Base-by-base conservation (phyloP, 306 rosid genomes). In the Cucurbita ficifolia region DNA sequence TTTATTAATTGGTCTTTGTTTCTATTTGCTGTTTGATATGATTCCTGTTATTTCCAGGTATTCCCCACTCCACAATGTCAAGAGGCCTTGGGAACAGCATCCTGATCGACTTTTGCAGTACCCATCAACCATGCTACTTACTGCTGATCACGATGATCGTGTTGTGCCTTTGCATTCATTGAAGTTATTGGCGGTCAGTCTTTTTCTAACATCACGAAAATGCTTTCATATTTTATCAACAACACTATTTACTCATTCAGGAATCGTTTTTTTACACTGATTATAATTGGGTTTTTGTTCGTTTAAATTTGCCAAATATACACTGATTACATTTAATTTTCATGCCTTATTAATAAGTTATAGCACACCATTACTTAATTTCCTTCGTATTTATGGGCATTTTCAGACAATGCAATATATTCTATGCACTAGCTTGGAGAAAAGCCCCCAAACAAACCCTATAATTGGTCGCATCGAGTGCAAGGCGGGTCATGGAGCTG, bases 81-180 rank as follows among this genome's bases (percentile, higher is more conserved):
- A 76, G 79, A 87, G 97, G 82, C 97, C 96, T 46, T 94, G 99
- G 99, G 97, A 89, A 54, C 82, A 80, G 40, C 72, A 76, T 77
- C 53, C 86, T 0, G 81, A 67, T 74, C 60, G 76, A 77, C 74
- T 77, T 79, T 40, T 72, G 69, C 99, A 91, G 84, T 94, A 94
- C 79, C 99, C 97, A 77, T 65, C 97, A 56, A 91, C 92, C 58
- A 89, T 94, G 96, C 73, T 94, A 70, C 76, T 94, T 87, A 94
- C 99, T 0, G 99, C 99, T 74, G 99, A 94, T 86, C 99, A 94
- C 29, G 99, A 94, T 76, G 98, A 94, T 69, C 94, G 98, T 60
- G 98, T 94, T 62, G 99, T 94, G 56, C 99, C 96, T 17, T 60
- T 94, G 76, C 96, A 94, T 84, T 86, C 97, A 0, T 82, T 89